Percentiles rank a stretch among this genome's conserved stretches.
Evolutionary conservation across 2,329 filamentous ascomycete genomes (phyloP).

Genomic region (Sphaerulina populicola): DNA sequence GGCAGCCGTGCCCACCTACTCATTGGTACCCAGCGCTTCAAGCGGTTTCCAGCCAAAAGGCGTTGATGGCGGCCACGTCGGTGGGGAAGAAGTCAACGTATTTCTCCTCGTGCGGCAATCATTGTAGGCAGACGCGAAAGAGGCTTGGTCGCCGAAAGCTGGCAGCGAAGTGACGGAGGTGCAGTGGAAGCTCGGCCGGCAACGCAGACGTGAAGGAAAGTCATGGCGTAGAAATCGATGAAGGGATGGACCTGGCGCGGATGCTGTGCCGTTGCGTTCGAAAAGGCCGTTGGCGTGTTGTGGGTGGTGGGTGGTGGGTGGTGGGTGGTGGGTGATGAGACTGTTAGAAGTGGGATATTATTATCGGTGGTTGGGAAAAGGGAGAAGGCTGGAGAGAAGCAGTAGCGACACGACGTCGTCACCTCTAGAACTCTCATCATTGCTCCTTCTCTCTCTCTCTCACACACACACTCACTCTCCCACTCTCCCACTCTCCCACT

Average conservation of each 20-base stretch:
- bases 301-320: neutral
- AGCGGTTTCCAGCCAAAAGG: slow-evolving; percentile 11
- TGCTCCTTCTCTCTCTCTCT: neutral
- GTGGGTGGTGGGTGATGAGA: neutral
- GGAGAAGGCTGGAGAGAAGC: neutral
- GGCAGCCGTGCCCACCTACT: neutral
- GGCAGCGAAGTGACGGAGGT: slow-evolving; percentile 12
- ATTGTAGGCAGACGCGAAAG: slow-evolving; percentile 8
- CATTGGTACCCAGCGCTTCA: slow-evolving; percentile 6
- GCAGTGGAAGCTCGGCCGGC: slow-evolving; percentile 14
- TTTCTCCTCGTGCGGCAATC: slow-evolving; percentile 3
- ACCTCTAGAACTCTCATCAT: no score
- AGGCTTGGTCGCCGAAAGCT: slow-evolving; percentile 8
- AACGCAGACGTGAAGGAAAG: neutral
- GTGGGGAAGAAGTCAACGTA: slow-evolving; percentile 14
- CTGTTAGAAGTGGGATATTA: no score
- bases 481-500: neutral
- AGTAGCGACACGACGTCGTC: neutral
- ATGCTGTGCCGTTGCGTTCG: neutral
- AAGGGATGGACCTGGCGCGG: neutral
- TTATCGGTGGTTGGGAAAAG: neutral
- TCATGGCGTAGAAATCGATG: neutral
- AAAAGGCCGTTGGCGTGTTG: no score
- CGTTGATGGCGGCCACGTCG: slow-evolving; percentile 10
- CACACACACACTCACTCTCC: neutral